Percentiles rank a stretch among this genome's conserved stretches.
Conservation (phyloP, 768 basidiomycete species). For the Serendipita sp. region DNA sequence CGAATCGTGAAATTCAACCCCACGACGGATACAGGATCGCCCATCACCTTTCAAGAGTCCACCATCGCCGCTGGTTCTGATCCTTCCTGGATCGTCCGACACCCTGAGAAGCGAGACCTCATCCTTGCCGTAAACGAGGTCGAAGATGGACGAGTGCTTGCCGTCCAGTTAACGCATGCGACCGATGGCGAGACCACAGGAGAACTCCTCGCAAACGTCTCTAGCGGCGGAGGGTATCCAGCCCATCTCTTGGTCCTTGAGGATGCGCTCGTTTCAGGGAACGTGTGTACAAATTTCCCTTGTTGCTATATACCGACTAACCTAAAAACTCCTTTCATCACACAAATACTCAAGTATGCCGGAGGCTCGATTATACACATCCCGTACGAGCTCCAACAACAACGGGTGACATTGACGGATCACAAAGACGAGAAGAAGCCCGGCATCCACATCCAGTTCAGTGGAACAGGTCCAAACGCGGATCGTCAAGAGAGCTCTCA, state of each 20-base stretch:
- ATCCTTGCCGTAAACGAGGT: constrained; percentile 56
- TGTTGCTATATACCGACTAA: constrained; percentile 14
- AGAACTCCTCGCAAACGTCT: constrained; percentile 30
- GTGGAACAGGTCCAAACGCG: constrained; percentile 43
- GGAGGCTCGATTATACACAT: constrained; percentile 6
- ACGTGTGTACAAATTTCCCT: constrained; percentile 37
- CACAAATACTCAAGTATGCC: not conserved
- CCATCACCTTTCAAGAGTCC: not conserved
- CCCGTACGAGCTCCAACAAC: constrained; percentile 13
- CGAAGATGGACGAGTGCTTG: constrained; percentile 45
- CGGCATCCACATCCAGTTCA: constrained; percentile 25
- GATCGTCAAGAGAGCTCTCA: constrained; percentile 59
- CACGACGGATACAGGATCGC: not conserved
- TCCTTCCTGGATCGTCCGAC: constrained; percentile 62
- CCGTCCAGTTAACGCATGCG: constrained; percentile 25
- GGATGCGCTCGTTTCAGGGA: constrained; percentile 47
- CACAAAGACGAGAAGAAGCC: not conserved
- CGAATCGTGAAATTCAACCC: not conserved
- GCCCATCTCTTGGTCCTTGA: constrained; percentile 47
- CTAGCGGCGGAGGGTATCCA: constrained; percentile 45
- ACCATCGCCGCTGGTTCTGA: constrained; percentile 15
- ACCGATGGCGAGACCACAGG: constrained; percentile 40
- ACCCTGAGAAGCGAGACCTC: constrained; percentile 40
- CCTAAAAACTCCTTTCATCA: not conserved
- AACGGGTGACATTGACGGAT: constrained; percentile 12